Evolutionary conservation across 2,329 filamentous ascomycete species (phyloP), one percentile per base, ranked within the genome.

Genomic region (Xylaria sp.): DNA sequence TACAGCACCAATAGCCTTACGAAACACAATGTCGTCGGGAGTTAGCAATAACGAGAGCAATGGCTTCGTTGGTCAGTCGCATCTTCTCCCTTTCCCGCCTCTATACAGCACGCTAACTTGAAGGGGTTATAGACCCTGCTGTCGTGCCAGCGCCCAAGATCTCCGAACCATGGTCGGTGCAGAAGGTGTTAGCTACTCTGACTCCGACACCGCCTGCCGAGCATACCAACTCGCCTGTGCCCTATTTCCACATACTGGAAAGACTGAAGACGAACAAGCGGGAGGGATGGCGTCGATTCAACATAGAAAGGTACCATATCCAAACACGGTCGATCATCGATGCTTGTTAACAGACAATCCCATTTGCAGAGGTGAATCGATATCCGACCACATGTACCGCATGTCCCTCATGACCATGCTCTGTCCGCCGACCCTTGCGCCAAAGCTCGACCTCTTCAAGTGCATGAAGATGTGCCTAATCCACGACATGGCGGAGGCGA

Each of bases 301-400:
- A 89, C 44, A 93, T 99, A 72, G 72, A 81, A 1, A 80, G 83
- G 87, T 89, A 77, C 45, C 5, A 27, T 42, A 36, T 9, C 22
- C 22, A 9, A 9, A 20, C 11, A 29, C 38, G 9, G 29, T 15
- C 17, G 29, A 25, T 22, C 2, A 5, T n/a, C 17, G 7, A 4
- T 29, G 20, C 36, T 27, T 25, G 2, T 1, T 38, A n/a, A 57
- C 67, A 68, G 29, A 65, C 31, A 25, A 5, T 13, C 36, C 44
- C 20, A 31, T 13, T 10, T 27, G 5, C 69, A 89, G 86, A 65
- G 92, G 93, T 78, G 96, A 99, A 80, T 97, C 93, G 1, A 97
- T 99, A 77, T 87, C 93, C 61, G 96, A 99, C 82, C 96, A 99
- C 85, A 99, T 99, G 96, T 99, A 98, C 82, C 94, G 96, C 81